Conservation (phyloP, 73 alveolate genomes). For the Stentor coeruleus region DNA sequence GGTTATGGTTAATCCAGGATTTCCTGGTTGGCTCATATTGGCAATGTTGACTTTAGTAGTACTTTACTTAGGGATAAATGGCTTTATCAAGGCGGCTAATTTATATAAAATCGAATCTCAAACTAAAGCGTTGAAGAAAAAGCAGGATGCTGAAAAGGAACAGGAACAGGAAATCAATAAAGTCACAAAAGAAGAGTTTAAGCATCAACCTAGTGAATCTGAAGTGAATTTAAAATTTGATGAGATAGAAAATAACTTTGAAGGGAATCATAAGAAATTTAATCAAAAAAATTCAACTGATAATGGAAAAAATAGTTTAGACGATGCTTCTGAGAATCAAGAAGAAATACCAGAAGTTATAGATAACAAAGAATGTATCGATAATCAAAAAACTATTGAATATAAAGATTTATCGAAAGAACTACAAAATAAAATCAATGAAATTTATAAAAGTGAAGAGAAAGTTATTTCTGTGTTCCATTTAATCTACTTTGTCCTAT, state of each 20-base stretch:
- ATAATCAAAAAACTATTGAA: background rate
- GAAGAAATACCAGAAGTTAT: background rate
- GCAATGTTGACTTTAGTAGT: conserved; percentile 9
- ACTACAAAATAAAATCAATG: background rate
- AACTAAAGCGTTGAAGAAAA: too few relatives aligned
- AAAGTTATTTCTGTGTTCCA: background rate
- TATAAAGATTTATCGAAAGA: background rate
- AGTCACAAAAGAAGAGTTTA: background rate
- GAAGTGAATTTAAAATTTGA: background rate
- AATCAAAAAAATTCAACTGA: too few relatives aligned
- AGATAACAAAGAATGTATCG: background rate
- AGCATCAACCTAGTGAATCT: background rate
- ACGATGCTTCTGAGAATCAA: too few relatives aligned
- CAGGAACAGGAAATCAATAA: conserved; percentile 5
- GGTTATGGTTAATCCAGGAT: background rate
- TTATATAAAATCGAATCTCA: background rate
- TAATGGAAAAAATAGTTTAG: background rate
- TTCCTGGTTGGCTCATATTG: conserved; percentile 22
- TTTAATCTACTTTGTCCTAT: background rate
- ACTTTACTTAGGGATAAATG: background rate
- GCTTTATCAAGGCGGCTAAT: too few relatives aligned
- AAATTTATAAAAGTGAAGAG: background rate
- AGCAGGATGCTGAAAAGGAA: too few relatives aligned
- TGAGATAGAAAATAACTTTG: background rate
- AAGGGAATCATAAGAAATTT: too few relatives aligned